Evolutionary conservation across 2,329 filamentous ascomycete genomes (phyloP).

Genomic region (Harringtonia lauricola): DNA sequence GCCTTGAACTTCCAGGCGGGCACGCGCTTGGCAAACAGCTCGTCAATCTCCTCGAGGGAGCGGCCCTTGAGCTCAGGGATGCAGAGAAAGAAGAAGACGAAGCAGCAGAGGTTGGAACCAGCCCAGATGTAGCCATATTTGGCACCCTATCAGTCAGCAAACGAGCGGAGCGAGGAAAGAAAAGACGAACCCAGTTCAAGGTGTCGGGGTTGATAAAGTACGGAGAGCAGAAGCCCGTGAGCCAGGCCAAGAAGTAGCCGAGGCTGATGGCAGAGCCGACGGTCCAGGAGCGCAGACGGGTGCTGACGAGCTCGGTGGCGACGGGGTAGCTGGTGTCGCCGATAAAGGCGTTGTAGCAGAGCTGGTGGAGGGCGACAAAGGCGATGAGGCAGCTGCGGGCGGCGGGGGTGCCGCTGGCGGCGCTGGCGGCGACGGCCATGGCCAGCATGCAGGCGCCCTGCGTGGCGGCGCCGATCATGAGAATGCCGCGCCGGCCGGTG

Average conservation of each 20-base stretch:
- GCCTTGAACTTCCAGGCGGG: constrained; percentile 18
- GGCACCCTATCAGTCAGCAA: constrained; percentile 20
- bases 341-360: constrained; percentile 26
- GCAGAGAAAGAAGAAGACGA: constrained; percentile 20
- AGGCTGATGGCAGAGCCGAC: constrained; percentile 36
- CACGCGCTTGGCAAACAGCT: constrained; percentile 18
- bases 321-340: constrained; percentile 29
- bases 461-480: constrained; percentile 31
- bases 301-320: constrained; percentile 31
- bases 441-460: constrained; percentile 34
- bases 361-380: constrained; percentile 22
- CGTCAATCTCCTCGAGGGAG: constrained; percentile 21
- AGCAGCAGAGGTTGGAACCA: constrained; percentile 17
- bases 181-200: constrained; percentile 22
- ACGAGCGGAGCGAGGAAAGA: background rate
- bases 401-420: constrained; percentile 15
- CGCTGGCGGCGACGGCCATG: constrained; percentile 26
- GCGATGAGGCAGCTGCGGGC: constrained; percentile 23
- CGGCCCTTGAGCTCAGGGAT: constrained; percentile 20
- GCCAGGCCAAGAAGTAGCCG: constrained; percentile 27
- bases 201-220: constrained; percentile 33
- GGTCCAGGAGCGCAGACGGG: constrained; percentile 31
- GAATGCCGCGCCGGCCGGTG: constrained; percentile 32
- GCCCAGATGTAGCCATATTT: constrained; percentile 33
- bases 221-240: constrained; percentile 31